These are phyloP conservation scores for Acorus gramineus DNA, from an alignment of 106 monocot species.

Conservation along the genomic window DNA sequence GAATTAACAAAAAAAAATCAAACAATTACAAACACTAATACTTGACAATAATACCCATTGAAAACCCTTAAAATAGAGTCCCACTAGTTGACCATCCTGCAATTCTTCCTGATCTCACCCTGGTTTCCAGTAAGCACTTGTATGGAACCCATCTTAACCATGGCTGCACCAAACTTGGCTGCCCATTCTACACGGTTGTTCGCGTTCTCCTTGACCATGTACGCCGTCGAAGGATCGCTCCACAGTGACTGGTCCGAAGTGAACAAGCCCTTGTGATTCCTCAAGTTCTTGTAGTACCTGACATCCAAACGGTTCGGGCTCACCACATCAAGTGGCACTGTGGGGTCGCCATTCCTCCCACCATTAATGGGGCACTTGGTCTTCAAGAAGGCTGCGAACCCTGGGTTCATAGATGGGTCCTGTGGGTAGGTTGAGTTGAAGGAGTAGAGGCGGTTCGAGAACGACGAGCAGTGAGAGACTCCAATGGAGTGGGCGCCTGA, in stretches of 20 bases:
- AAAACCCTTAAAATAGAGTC: too few relatives aligned
- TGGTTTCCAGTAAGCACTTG: background rate
- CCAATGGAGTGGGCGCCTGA: background rate
- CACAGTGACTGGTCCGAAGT: slow-evolving; percentile 2
- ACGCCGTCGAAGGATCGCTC: slow-evolving; percentile 3
- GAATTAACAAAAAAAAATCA: too few relatives aligned
- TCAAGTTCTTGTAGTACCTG: background rate
- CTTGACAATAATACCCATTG: too few relatives aligned
- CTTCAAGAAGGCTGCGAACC: slow-evolving; percentile 1
- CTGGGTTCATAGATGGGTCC: background rate
- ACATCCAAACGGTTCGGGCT: too few relatives aligned
- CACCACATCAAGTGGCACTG: too few relatives aligned
- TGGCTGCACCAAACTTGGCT: background rate
- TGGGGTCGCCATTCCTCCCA: too few relatives aligned
- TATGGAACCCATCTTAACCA: background rate
- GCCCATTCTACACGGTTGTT: background rate
- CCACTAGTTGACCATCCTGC: too few relatives aligned
- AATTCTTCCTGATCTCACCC: too few relatives aligned
- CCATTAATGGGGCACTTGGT: background rate
- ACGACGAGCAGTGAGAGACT: too few relatives aligned
- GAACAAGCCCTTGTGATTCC: slow-evolving; percentile 1
- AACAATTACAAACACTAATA: too few relatives aligned
- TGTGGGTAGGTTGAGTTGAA: slow-evolving; percentile 3
- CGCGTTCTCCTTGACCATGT: background rate
- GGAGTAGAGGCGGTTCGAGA: background rate